Conservation (phyloP, 768 basidiomycete genomes). For the Hygrophorus russula region DNA sequence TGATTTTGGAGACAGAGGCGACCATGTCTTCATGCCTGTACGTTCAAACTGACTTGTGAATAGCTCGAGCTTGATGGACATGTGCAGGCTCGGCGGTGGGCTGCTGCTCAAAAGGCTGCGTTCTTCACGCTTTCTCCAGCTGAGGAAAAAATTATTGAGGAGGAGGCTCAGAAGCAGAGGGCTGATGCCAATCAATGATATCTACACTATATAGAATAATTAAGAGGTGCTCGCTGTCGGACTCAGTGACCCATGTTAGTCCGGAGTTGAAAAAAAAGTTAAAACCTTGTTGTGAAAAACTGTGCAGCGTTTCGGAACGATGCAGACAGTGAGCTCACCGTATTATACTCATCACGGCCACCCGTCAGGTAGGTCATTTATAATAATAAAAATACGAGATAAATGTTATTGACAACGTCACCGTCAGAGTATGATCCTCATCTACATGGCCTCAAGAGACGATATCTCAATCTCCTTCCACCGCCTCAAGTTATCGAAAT, state of each 20-base stretch:
- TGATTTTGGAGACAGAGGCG: slow-evolving; percentile 52
- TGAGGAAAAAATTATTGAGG: slow-evolving; percentile 28
- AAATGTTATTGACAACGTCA: slow-evolving; percentile 10
- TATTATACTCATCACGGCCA: slow-evolving; percentile 23
- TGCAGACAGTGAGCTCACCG: slow-evolving; percentile 39
- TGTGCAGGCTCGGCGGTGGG: slow-evolving; percentile 48
- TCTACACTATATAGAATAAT: background rate
- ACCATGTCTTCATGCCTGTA: slow-evolving; percentile 62
- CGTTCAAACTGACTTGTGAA: slow-evolving; percentile 18
- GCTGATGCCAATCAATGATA: too few relatives aligned
- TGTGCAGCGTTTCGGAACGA: slow-evolving; percentile 59
- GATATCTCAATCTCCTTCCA: slow-evolving; percentile 58
- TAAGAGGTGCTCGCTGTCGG: too few relatives aligned
- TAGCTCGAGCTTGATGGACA: background rate
- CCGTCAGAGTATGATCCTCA: slow-evolving; percentile 16
- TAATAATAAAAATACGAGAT: background rate
- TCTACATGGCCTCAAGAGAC: slow-evolving; percentile 58
- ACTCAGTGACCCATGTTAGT: too few relatives aligned
- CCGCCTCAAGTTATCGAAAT: slow-evolving; percentile 70
- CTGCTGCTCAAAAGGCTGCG: slow-evolving; percentile 30
- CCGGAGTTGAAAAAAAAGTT: slow-evolving; percentile 11
- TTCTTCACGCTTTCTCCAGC: slow-evolving; percentile 51
- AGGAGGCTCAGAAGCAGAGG: background rate
- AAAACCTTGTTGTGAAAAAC: slow-evolving; percentile 63
- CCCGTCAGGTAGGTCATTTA: slow-evolving; percentile 7